Percentiles rank a stretch among this genome's conserved stretches.
phyloP scores from a whole-genome alignment of 129 eudicot genomes.

The Flaveria trinervia region DNA sequence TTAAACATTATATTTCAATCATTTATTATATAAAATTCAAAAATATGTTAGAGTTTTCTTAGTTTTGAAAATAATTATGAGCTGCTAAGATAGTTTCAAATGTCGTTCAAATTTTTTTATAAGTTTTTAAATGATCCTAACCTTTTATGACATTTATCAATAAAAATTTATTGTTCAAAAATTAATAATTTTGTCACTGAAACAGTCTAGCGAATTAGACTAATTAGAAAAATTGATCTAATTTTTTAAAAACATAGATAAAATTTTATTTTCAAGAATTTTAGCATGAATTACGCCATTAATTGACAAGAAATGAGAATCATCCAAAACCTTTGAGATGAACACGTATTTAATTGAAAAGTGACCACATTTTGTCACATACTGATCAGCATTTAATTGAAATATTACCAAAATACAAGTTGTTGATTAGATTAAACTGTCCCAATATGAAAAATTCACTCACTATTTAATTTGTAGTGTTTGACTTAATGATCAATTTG shows the following conservation, averaged over 20 bases:
- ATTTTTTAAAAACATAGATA: neutral
- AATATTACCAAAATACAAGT: constrained; percentile 14
- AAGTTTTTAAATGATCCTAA: too few relatives aligned
- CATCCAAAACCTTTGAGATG: constrained; percentile 10
- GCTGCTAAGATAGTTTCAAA: too few relatives aligned
- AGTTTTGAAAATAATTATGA: too few relatives aligned
- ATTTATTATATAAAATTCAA: too few relatives aligned
- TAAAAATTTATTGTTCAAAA: too few relatives aligned
- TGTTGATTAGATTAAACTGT: neutral
- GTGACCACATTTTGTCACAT: constrained; percentile 27
- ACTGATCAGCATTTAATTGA: constrained; percentile 20
- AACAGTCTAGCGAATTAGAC: too few relatives aligned
- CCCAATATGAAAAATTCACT: neutral
- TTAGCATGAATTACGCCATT: constrained; percentile 29
- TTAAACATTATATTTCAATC: too few relatives aligned
- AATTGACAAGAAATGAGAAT: constrained; percentile 13
- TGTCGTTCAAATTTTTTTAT: too few relatives aligned
- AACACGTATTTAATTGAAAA: constrained; percentile 11
- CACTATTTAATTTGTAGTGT: neutral
- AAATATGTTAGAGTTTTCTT: too few relatives aligned
- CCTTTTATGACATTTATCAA: too few relatives aligned
- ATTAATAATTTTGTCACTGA: too few relatives aligned
- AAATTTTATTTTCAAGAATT: neutral
- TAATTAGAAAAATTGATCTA: neutral
- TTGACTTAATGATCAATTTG: neutral